phyloP scores from a whole-genome alignment of 306 rosid genomes.

The Clitoria ternatea region DNA sequence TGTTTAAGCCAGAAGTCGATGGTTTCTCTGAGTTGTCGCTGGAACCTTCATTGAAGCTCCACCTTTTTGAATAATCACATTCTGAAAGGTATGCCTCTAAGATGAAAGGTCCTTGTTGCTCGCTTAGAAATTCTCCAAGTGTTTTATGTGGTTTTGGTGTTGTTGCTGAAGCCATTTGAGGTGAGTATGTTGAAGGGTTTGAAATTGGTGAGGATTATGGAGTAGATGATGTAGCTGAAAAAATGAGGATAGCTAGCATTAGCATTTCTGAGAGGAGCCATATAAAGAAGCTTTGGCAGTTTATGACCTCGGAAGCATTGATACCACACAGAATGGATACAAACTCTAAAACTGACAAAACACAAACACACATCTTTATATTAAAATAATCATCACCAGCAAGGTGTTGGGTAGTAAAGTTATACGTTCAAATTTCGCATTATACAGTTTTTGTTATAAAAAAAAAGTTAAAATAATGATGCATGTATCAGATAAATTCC shows the following conservation, averaged over 20 bases:
- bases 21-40: conserved; percentile 28
- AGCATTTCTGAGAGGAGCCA: neutral
- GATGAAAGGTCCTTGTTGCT: conserved; percentile 75
- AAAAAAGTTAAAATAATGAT: too few species aligned
- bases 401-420: too few species aligned
- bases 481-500: too few species aligned
- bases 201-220: neutral
- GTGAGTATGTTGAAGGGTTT: conserved; percentile 13
- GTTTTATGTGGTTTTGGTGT: conserved; percentile 41
- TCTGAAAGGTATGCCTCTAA: conserved; percentile 59
- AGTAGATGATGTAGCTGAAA: conserved; percentile 4
- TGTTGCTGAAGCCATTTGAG: conserved; percentile 51
- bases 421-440: too few species aligned
- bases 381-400: too few species aligned
- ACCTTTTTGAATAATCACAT: conserved; percentile 38
- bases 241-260: conserved; percentile 9
- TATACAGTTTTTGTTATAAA: too few species aligned
- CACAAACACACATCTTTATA: neutral
- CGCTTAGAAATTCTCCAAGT: conserved; percentile 55
- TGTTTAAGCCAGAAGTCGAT: conserved; percentile 12
- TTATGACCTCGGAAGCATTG: neutral
- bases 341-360: neutral
- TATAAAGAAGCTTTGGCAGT: conserved; percentile 19
- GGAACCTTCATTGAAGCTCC: conserved; percentile 32
- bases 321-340: conserved; percentile 13